Evolutionary conservation across 2,329 filamentous ascomycete species (phyloP).

Genomic region (Neopestalotiopsis clavispora): DNA sequence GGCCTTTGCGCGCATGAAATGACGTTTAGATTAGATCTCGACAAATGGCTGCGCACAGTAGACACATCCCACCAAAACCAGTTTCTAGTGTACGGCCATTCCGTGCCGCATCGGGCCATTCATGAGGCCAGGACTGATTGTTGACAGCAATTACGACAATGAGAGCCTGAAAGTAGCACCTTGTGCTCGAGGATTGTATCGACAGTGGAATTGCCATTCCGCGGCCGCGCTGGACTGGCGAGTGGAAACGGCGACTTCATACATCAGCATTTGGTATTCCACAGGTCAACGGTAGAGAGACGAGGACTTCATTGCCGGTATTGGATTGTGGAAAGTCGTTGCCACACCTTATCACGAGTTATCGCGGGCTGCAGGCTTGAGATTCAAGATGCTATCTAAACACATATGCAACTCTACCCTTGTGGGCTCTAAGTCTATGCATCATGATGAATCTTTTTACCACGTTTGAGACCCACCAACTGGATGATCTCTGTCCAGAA

Average conservation of each 20-base stretch:
- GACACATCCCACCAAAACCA: too few species aligned
- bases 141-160: too few species aligned
- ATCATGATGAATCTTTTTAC: background rate
- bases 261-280: background rate
- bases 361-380: conserved; percentile 10
- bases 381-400: background rate
- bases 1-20: too few species aligned
- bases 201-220: background rate
- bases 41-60: too few species aligned
- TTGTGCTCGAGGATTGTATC: background rate
- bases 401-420: background rate
- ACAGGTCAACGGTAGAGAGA: too few species aligned
- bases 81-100: too few species aligned
- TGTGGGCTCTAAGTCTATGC: background rate
- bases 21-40: too few species aligned
- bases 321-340: background rate
- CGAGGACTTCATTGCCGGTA: too few species aligned
- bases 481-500: conserved; percentile 21
- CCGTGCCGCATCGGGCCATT: too few species aligned
- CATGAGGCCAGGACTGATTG: too few species aligned
- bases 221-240: background rate
- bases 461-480: conserved; percentile 4
- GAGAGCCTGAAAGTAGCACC: background rate
- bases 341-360: conserved; percentile 1
- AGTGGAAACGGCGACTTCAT: background rate